phyloP scores from a whole-genome alignment of 2,329 filamentous ascomycete species.

The Pseudomassariella vexata region DNA sequence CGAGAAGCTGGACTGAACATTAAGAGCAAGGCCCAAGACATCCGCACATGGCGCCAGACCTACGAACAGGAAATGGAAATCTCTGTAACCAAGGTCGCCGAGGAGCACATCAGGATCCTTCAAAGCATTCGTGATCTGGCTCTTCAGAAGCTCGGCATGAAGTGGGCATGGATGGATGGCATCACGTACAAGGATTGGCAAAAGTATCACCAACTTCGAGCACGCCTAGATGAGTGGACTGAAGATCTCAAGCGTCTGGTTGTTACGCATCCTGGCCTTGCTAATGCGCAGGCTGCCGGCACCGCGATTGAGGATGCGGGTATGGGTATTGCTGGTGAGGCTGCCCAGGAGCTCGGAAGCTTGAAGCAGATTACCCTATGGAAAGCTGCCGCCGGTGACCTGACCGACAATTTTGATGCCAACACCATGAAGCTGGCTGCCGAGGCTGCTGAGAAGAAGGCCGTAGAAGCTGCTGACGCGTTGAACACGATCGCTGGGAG shows the following conservation, averaged over 20 bases:
- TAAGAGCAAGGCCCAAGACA: slow-evolving; percentile 69
- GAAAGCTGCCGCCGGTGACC: slow-evolving; percentile 74
- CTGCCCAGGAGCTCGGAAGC: slow-evolving; percentile 72
- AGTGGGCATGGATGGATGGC: slow-evolving; percentile 93
- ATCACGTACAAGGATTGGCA: slow-evolving; percentile 97
- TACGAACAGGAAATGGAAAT: slow-evolving; percentile 66
- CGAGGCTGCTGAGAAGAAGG: slow-evolving; percentile 25
- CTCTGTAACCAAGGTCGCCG: slow-evolving; percentile 66
- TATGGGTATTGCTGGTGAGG: slow-evolving; percentile 72
- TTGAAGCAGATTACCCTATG: slow-evolving; percentile 80
- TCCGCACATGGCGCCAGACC: slow-evolving; percentile 69
- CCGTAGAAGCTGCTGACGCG: slow-evolving; percentile 20
- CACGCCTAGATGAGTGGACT: slow-evolving; percentile 78
- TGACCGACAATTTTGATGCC: slow-evolving; percentile 71
- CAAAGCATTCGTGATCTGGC: slow-evolving; percentile 78
- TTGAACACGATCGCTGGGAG: slow-evolving; percentile 14
- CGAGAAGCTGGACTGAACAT: slow-evolving; percentile 66
- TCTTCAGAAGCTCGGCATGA: slow-evolving; percentile 86
- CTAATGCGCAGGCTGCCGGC: slow-evolving; percentile 60
- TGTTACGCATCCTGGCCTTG: slow-evolving; percentile 65
- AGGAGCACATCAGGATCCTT: slow-evolving; percentile 76
- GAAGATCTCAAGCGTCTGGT: slow-evolving; percentile 73
- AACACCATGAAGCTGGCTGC: slow-evolving; percentile 56
- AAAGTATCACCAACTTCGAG: slow-evolving; percentile 85
- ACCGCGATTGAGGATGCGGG: slow-evolving; percentile 68